These are phyloP conservation scores for Golubevia pallescens DNA, from an alignment of 1,284 basidiomycete genomes.

Conservation along the genomic window DNA sequence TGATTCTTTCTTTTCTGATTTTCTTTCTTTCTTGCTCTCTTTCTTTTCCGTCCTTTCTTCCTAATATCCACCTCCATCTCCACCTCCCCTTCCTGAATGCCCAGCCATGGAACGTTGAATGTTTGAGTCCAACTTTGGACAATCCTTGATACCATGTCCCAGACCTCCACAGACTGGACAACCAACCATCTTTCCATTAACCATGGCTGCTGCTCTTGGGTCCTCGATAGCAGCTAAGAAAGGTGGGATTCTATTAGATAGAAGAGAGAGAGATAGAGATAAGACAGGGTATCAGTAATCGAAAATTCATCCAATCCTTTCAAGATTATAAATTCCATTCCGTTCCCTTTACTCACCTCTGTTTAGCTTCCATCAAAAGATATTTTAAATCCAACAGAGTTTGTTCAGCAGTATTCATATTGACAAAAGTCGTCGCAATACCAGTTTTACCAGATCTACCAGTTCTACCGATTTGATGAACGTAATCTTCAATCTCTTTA, in stretches of 20 bases:
- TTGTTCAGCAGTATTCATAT: constrained; percentile 48
- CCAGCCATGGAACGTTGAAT: constrained; percentile 35
- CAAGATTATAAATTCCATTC: neutral
- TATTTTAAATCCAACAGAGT: constrained; percentile 62
- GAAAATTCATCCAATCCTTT: neutral
- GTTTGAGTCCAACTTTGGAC: constrained; percentile 60
- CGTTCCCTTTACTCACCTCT: constrained; percentile 14
- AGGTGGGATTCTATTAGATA: constrained; percentile 33
- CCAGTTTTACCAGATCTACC: constrained; percentile 59
- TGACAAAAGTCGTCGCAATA: constrained; percentile 62
- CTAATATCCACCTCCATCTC: constrained; percentile 11
- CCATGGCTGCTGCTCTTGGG: constrained; percentile 21
- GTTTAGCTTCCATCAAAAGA: constrained; percentile 59
- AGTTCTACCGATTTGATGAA: constrained; percentile 38
- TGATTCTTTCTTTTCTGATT: too few relatives aligned
- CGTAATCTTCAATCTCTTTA: constrained; percentile 63
- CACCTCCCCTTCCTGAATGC: constrained; percentile 12
- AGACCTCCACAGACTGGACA: constrained; percentile 61
- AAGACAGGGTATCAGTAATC: neutral
- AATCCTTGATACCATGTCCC: constrained; percentile 53
- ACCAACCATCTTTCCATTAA: constrained; percentile 20
- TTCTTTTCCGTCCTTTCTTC: neutral
- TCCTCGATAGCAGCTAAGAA: constrained; percentile 58
- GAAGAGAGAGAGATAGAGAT: neutral
- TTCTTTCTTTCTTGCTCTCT: too few relatives aligned